Base-by-base conservation (phyloP, 306 rosid species). In the Dalbergia cochinchinensis region DNA sequence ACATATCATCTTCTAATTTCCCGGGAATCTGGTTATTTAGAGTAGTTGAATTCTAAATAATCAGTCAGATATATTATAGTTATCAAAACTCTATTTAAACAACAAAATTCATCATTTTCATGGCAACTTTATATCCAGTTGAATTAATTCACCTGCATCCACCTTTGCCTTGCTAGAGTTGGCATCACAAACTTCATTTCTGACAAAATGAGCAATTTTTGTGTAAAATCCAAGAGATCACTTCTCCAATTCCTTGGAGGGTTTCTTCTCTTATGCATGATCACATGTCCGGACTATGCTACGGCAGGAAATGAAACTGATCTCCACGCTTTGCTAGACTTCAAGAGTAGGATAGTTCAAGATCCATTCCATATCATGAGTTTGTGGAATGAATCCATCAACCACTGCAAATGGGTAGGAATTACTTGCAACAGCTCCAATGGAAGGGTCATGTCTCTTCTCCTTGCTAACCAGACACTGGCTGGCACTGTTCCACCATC, bases 301-400 rank as follows among this genome's bases (percentile, higher is more conserved):
- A 22, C 79, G 1, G 13, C 13, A 1, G 79, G 76, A 67, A 62
- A 62, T 60, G 90, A 84, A 4, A 20, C 80, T 10, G 86, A 88
- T 71, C 54, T 47, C 8, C 64, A 73, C 15, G 77, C 86, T 9
- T 45, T 88, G 41, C 85, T 80, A 7, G 80, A 86, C 64, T 77
- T 85, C 11, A 85, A 83, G 78, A 64, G 72, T 13, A 53, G 65
- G 16, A 65, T 87, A 18, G 50, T 20, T 1, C 48, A 80, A 20
- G 87, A 77, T 33, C 88, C 90, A 33, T 70, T 63, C 16, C 10
- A 77, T 11, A 54, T 76, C 19, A 82, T 74, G 81, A 87, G 83
- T 77, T 76, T 82, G 31, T 87, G 91, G 91, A 85, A 87, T 41
- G 74, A 72, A 16, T 87, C 88, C 19, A 20, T 41, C 14, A 22